A percentile compares a stretch with the other conserved stretches of the same genome.
phyloP scores from a whole-genome alignment of 805 yeast genomes.

The Suhomyces faveliae region DNA sequence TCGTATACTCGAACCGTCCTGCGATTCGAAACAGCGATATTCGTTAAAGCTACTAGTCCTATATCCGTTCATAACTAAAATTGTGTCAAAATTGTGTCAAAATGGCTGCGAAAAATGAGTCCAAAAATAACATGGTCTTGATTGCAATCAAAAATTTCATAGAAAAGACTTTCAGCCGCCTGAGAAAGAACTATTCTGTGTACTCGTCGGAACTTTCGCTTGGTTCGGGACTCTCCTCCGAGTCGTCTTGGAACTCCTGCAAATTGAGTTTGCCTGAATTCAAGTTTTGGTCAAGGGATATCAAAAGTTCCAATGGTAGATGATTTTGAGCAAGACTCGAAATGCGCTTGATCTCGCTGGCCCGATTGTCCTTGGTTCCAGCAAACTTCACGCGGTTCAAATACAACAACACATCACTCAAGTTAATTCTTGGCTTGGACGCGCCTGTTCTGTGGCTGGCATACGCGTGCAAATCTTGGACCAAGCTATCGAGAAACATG shows the following conservation, averaged over 20 bases:
- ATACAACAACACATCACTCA: conserved; percentile 36
- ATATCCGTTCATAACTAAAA: too few relatives aligned
- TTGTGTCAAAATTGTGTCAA: too few relatives aligned
- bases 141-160: too few relatives aligned
- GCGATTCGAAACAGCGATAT: too few relatives aligned
- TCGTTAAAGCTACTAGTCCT: too few relatives aligned
- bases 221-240: not conserved
- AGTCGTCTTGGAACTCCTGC: not conserved
- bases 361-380: conserved; percentile 7
- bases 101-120: too few relatives aligned
- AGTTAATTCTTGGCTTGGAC: conserved; percentile 25
- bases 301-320: conserved; percentile 36
- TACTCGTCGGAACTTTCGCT: not conserved
- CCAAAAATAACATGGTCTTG: too few relatives aligned
- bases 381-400: conserved; percentile 30
- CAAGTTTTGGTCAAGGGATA: conserved; percentile 32
- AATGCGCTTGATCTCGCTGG: conserved; percentile 20
- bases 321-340: conserved; percentile 33
- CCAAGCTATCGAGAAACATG: conserved; percentile 28
- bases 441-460: conserved; percentile 27
- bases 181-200: too few relatives aligned
- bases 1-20: too few relatives aligned
- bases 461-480: conserved; percentile 35
- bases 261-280: not conserved
- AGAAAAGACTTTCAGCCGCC: too few relatives aligned